Base-by-base conservation (phyloP, 2,329 filamentous ascomycete genomes). In the Verticillium zaregamsianum region DNA sequence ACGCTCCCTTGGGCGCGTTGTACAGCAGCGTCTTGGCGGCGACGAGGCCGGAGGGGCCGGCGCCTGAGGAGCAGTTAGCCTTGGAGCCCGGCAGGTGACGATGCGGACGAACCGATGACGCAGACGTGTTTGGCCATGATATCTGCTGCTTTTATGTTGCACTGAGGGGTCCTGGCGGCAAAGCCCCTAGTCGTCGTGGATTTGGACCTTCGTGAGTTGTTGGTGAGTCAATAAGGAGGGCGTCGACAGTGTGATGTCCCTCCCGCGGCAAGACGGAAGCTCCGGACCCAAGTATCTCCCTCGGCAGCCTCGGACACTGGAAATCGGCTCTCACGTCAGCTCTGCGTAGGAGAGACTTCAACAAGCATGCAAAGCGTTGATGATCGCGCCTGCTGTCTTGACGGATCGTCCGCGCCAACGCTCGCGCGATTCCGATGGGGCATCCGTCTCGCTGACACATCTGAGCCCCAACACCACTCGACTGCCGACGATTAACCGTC, bases 21-120 rank as follows among this genome's bases (percentile, higher is more conserved):
- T 87, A 80, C 64, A 92, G 80, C 32, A 95, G 79, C 0, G 88
- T 90, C 76, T 94, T 95, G 67, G 88, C 88, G 11, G 87, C 86
- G 17, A 88, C 86, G 25, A 91, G 81, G 39, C 88, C 89, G 1
- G 88, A 86, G 12, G 88, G 89, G 1, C 88, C 89, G 60, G 87
- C 88, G 59, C 89, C 88, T 90, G 57, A 35, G 33, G 23, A 17
- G 11, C 9, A 32, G 55, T 11, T 61, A 55, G 33, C n/a, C 11
- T 32, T 55, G 25, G 5, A 32, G 25, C 7, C 20, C 12, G 14
- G 40, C 40, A 23, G 40, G 40, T 3, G 40, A 5, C 15, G 40
- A 3, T 12, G 20, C 6, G 6, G n/a, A 66, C 72, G 65, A 62
- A 77, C 77, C 77, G 60, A 79, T 68, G 60, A 79, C 73, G 63